Percentiles rank a stretch among this genome's conserved stretches.
Conservation (phyloP, 1,284 basidiomycete species). For the Stygiomarasmius scandens region DNA sequence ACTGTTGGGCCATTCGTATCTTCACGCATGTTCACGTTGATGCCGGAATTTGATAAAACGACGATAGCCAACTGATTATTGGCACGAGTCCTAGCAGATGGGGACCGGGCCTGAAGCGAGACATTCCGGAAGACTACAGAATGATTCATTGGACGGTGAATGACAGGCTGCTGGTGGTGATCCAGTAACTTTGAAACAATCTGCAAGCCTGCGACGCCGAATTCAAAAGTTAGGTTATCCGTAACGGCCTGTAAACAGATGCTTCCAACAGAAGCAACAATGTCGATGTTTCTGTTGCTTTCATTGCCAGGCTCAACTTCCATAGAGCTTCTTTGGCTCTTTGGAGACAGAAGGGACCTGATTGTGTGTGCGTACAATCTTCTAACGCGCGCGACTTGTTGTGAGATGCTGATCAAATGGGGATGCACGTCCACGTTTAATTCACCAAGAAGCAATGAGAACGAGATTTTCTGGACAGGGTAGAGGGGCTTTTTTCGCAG, state of each 20-base stretch:
- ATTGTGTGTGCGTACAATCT: slow-evolving; percentile 28
- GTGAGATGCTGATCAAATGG: slow-evolving; percentile 64
- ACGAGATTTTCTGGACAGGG: slow-evolving; percentile 37
- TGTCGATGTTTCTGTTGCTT: slow-evolving; percentile 20
- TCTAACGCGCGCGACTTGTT: slow-evolving; percentile 55
- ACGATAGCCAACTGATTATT: slow-evolving; percentile 65
- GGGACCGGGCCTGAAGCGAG: slow-evolving; percentile 61
- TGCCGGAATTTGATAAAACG: slow-evolving; percentile 45
- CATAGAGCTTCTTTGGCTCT: background rate
- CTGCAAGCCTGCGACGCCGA: slow-evolving; percentile 45
- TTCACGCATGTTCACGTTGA: slow-evolving; percentile 51
- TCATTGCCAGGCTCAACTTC: background rate
- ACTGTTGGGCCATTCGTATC: slow-evolving; percentile 35
- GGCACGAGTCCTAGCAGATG: slow-evolving; percentile 39
- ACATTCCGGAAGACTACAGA: slow-evolving; percentile 50
- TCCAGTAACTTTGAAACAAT: slow-evolving; percentile 39
- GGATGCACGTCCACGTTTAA: slow-evolving; percentile 57
- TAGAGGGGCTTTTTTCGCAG: slow-evolving; percentile 36
- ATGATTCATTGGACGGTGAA: slow-evolving; percentile 47
- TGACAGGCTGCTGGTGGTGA: slow-evolving; percentile 25
- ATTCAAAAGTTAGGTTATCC: slow-evolving; percentile 45
- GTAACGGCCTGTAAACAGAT: slow-evolving; percentile 57
- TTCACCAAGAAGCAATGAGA: slow-evolving; percentile 45
- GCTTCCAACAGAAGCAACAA: slow-evolving; percentile 38
- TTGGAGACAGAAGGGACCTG: no score